These are phyloP conservation scores for Serendipita sp. DNA, from an alignment of 768 basidiomycete species.

Conservation along the genomic window DNA sequence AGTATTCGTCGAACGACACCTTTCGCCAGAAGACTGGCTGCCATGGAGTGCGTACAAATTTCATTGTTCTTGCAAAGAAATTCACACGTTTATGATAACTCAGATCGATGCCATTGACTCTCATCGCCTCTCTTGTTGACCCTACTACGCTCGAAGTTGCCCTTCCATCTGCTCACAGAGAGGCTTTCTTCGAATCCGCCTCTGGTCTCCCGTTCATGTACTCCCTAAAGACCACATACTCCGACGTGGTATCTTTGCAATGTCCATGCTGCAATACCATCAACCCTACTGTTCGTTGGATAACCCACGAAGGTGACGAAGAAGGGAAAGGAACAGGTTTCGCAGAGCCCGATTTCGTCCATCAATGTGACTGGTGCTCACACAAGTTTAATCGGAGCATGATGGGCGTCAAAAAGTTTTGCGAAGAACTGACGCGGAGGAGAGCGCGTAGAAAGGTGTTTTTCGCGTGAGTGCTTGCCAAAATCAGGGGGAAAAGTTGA, in stretches of 20 bases:
- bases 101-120: conserved; percentile 2
- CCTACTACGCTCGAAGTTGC: neutral
- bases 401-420: conserved; percentile 4
- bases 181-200: neutral
- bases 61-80: neutral
- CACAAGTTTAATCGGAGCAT: neutral
- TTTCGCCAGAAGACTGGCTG: neutral
- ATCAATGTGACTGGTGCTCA: neutral
- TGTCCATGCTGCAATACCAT: neutral
- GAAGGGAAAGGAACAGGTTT: neutral
- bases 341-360: neutral
- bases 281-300: neutral
- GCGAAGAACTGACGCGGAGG: neutral
- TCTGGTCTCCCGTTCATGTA: neutral
- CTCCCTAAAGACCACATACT: neutral
- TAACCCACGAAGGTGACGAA: neutral
- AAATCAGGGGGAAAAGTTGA: neutral
- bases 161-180: neutral
- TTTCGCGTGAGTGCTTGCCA: neutral
- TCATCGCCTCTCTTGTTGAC: neutral
- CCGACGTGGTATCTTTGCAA: neutral
- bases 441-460: neutral
- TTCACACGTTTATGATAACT: neutral
- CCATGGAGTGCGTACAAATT: neutral
- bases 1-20: neutral